Base-by-base conservation (phyloP, 2,329 filamentous ascomycete species). In the Fusarium citri region DNA sequence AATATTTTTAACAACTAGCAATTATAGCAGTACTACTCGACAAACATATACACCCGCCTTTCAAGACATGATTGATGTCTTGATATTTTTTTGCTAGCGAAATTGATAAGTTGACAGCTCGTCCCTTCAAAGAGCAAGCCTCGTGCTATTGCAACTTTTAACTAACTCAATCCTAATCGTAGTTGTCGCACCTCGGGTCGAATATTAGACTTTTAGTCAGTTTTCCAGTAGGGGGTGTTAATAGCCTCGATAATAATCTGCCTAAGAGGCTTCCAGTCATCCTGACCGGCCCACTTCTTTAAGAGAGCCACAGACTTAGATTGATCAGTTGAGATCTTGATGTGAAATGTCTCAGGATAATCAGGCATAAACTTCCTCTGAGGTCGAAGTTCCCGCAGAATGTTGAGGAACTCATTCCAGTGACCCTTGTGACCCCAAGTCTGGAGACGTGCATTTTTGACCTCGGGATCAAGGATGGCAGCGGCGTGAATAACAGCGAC, bases 401-500 rank as follows among this genome's bases (percentile, higher is more conserved):
- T 58, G 3, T 45, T 25, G 4, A 72, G 63, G 9, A 51, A 64
- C 9, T 72, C 46, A 6, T 68, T 54, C 69, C 70, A 72, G 9
- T 54, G 72, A 26, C 53, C 60, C 1, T 66, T 68, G 2, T n/a
- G 15, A 6, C 66, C 62, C 5, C 67, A 57, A 11, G 59, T 57
- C 18, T 72, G 68, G 15, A 72, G 67, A 2, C 69, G 62, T 31
- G 46, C 40, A 1, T 37, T 50, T 20, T 60, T 28, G 1, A 72
- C 45, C 4, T 46, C 37, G 3, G 55, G 59, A 8, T 72, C 69
- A 3, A 72, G 31, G 6, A 43, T 40, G 3, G 69, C 69, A 12
- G 69, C 66, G 16, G 70, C 45, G 23, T 72, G 62, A 1, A 72
- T 7, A 9, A 72, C 25, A 0, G 69, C 68, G 1, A 68, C 51